These are phyloP conservation scores for Aspergillus sp. DNA, from an alignment of 2,329 filamentous ascomycete species.

Conservation along the genomic window DNA sequence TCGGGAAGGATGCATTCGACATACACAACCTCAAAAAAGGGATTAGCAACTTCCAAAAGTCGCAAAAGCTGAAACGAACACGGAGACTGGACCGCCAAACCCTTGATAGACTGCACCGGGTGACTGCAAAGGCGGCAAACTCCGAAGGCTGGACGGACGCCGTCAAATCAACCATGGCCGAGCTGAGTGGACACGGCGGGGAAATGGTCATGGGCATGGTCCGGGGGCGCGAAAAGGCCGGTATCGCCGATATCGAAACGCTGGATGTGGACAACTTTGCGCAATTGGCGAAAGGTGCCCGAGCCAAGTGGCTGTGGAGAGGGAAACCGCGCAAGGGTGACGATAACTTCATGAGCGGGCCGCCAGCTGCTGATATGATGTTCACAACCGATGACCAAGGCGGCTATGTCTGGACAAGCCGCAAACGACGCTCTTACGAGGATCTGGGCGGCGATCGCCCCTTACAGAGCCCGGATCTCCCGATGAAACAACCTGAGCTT, in stretches of 20 bases:
- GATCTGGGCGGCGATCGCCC: conserved; percentile 31
- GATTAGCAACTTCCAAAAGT: conserved; percentile 86
- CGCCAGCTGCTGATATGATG: conserved; percentile 41
- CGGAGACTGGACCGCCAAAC: conserved; percentile 81
- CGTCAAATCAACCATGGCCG: conserved; percentile 91
- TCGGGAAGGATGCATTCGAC: conserved; percentile 90
- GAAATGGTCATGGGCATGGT: conserved; percentile 97
- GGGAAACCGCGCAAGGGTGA: conserved; percentile 74
- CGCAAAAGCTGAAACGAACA: conserved; percentile 75
- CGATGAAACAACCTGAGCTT: conserved; percentile 31
- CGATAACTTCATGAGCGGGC: conserved; percentile 30
- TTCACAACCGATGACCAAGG: conserved; percentile 48
- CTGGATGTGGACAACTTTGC: conserved; percentile 83
- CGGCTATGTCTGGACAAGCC: conserved; percentile 46
- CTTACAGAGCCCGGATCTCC: conserved; percentile 29
- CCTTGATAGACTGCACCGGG: conserved; percentile 73
- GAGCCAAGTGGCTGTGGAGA: conserved; percentile 91
- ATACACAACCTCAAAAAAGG: conserved; percentile 77
- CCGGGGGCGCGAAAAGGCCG: conserved; percentile 78
- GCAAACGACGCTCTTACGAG: conserved; percentile 42
- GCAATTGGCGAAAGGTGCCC: conserved; percentile 73
- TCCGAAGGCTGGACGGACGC: conserved; percentile 89
- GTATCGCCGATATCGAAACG: conserved; percentile 90
- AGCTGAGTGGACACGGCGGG: conserved; percentile 88
- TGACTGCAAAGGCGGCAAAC: conserved; percentile 85